These are phyloP conservation scores for Termitomyces sp. DNA, from an alignment of 768 basidiomycete species.

Conservation along the genomic window DNA sequence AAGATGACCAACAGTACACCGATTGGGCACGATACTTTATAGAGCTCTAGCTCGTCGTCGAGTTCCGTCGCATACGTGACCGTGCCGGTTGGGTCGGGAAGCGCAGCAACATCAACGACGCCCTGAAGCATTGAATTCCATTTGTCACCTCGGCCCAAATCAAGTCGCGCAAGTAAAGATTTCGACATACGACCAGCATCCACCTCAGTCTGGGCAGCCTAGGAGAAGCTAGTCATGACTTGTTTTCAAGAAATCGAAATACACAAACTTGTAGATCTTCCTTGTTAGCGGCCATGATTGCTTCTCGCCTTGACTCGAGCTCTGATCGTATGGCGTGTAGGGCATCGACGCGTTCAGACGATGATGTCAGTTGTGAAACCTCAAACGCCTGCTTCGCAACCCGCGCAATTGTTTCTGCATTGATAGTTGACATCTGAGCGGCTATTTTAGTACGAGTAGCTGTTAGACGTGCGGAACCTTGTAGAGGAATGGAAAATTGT, in stretches of 20 bases:
- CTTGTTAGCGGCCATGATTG: conserved; percentile 75
- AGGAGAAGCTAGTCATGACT: conserved; percentile 4
- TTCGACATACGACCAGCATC: conserved; percentile 79
- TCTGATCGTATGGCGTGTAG: conserved; percentile 63
- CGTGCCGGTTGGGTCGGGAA: conserved; percentile 82
- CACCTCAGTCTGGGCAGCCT: conserved; percentile 78
- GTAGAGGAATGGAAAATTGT: not conserved
- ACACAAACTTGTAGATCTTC: conserved; percentile 67
- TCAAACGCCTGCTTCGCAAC: conserved; percentile 83
- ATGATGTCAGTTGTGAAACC: conserved; percentile 72
- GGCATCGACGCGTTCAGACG: conserved; percentile 63
- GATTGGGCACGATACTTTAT: conserved; percentile 93
- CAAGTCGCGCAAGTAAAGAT: conserved; percentile 81
- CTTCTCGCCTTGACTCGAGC: conserved; percentile 56
- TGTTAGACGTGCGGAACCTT: not conserved
- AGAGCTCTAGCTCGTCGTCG: conserved; percentile 82
- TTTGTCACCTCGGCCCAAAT: conserved; percentile 75
- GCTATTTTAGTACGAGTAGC: not conserved
- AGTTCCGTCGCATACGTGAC: conserved; percentile 88
- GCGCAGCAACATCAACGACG: conserved; percentile 74
- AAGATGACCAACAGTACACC: conserved; percentile 96
- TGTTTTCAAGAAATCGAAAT: not conserved
- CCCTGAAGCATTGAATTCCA: conserved; percentile 95
- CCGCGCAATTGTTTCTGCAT: conserved; percentile 61
- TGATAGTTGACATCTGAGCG: conserved; percentile 16